Conservation (phyloP, 495 filamentous ascomycete species). For the Lepidopterella palustris region DNA sequence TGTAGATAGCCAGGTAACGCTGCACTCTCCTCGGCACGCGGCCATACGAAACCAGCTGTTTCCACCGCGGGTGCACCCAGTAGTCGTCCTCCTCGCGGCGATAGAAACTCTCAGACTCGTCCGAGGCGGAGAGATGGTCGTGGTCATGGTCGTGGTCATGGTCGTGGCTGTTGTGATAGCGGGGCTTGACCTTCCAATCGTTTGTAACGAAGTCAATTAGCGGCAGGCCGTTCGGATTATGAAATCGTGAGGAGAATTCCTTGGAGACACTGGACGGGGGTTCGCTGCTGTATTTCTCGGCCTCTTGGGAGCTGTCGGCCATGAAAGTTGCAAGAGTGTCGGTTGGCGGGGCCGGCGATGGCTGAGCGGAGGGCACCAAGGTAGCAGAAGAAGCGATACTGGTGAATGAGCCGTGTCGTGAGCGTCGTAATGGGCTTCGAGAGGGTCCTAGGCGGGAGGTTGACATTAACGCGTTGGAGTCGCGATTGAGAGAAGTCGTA, state of each 20-base stretch:
- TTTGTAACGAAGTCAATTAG: background rate
- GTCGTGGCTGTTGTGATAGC: background rate
- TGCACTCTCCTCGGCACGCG: background rate
- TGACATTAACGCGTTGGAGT: too few species aligned
- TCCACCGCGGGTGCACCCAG: background rate
- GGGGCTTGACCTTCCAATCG: background rate
- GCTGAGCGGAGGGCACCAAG: background rate
- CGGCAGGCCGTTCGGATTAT: background rate
- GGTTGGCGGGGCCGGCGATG: background rate
- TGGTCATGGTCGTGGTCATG: background rate
- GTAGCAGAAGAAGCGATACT: background rate
- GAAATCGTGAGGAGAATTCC: background rate
- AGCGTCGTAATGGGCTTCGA: too few species aligned
- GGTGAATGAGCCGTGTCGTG: background rate
- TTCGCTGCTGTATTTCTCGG: background rate
- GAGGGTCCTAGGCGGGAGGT: too few species aligned
- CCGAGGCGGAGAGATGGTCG: background rate
- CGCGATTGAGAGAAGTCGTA: too few species aligned
- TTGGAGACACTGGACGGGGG: background rate
- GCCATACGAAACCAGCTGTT: background rate
- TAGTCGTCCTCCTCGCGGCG: background rate
- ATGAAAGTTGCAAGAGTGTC: background rate
- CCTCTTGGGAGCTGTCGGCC: background rate
- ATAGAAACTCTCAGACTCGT: background rate
- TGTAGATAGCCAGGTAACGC: background rate